Conservation (phyloP, 2,329 filamentous ascomycete species). For the Sarocladium strictum region DNA sequence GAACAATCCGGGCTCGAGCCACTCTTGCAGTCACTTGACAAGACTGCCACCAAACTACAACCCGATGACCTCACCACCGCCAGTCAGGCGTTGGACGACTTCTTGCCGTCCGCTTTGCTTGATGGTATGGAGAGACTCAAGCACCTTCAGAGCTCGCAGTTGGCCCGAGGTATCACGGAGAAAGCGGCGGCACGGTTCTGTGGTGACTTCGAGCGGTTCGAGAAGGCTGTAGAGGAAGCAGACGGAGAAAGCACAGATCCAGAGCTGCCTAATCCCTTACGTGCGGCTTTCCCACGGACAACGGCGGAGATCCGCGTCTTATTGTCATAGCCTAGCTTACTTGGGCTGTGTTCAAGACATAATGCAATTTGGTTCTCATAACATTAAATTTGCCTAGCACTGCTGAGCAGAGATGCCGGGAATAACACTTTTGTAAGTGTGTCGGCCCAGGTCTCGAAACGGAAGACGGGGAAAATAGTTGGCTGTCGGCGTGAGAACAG, state of each 20-base stretch:
- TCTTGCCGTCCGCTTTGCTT: slow-evolving; percentile 86
- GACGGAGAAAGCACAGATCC: slow-evolving; percentile 26
- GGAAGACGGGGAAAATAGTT: too few species aligned
- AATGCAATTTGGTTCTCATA: too few species aligned
- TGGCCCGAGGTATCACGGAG: slow-evolving; percentile 73
- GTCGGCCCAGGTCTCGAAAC: too few species aligned
- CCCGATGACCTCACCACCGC: slow-evolving; percentile 52
- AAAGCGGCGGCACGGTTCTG: slow-evolving; percentile 81
- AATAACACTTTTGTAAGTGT: too few species aligned
- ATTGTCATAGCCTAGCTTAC: slow-evolving; percentile 48
- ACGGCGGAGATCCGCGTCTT: slow-evolving; percentile 55
- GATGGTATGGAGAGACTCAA: slow-evolving; percentile 82
- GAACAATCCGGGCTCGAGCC: slow-evolving; percentile 61
- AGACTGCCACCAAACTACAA: slow-evolving; percentile 54
- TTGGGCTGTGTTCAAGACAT: too few species aligned
- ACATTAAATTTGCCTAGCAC: too few species aligned
- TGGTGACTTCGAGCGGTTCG: slow-evolving; percentile 65
- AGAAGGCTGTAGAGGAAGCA: slow-evolving; percentile 40
- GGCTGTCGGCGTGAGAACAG: too few species aligned
- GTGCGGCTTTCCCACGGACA: slow-evolving; percentile 49
- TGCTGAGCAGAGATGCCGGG: too few species aligned
- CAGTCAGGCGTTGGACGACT: slow-evolving; percentile 78
- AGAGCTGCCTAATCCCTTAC: slow-evolving; percentile 15
- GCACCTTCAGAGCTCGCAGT: slow-evolving; percentile 61
- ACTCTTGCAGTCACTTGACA: slow-evolving; percentile 20